Evolutionary conservation across 2,329 filamentous ascomycete genomes (phyloP), one percentile per base, ranked within the genome.

Genomic region (Elsinoe australis): DNA sequence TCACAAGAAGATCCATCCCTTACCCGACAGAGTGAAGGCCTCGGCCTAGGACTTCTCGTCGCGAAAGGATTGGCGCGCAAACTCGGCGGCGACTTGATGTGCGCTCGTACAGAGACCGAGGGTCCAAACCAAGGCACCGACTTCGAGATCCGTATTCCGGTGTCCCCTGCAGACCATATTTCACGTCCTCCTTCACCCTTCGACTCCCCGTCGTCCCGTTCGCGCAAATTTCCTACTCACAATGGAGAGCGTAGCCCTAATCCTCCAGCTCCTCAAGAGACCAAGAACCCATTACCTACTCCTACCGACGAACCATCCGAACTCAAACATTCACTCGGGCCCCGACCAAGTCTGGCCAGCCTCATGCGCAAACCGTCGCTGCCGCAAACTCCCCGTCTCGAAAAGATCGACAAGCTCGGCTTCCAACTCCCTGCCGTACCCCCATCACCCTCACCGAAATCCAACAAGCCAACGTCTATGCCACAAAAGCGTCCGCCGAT

Each of bases 31-130:
- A 81, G 76, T 58, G 82, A 86, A 61, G 82, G 82, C 0, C 68
- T 85, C 2, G 82, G 82, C 0, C 67, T 86, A 5, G 82, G 82
- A 21, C 66, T 86, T 8, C 71, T 85, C 58, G 82, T 85, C n/a
- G 82, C 82, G 1, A 85, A 85, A 63, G 81, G 81, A 3, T 70
- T 85, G 36, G 79, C 82, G 4, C 72, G 82, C 47, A 82, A 80
- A 59, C 74, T 85, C 49, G 80, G 81, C 19, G 82, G 82, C 12
- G 82, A 85, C 61, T 66, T 86, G 15, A 73, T 76, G 45, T 79
- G 82, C 55, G 71, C 80, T 33, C 72, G 74, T 42, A 83, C 82
- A 3, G 75, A 78, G 24, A 81, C 79, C 0, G 68, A 72, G 6
- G 80, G 80, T 0, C 73, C 78, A 7, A 63, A 70, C 24, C 76